Evolutionary conservation across 352 stramenopile genomes (phyloP), one percentile per base, ranked within the genome.

Genomic region (Globisporangium middletonii): DNA sequence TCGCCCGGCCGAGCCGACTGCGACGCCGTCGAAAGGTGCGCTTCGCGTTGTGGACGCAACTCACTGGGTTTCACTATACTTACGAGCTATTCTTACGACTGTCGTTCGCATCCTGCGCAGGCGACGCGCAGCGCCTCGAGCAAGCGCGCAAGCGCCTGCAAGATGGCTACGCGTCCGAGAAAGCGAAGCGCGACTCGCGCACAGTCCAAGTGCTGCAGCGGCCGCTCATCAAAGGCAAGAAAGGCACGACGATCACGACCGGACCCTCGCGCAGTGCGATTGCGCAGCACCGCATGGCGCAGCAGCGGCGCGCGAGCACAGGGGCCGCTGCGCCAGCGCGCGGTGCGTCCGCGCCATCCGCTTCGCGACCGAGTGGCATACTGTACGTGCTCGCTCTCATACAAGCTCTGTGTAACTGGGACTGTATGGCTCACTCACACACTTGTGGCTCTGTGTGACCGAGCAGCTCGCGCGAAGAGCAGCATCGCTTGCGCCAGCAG

Each of bases 111-210:
- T n/a, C n/a, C n/a, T n/a, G n/a, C n/a, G n/a, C 33, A 57, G 59
- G 57, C 1, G 65, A 88, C 19, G 59, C 72, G 38, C 75, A 77
- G 57, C 73, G 71, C 6, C 71, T 86, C n/a, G 84, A 91, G 58
- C 80, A 71, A 46, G 83, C 83, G 9, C 69, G 83, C 43, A 87
- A 88, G 62, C 75, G 74, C 2, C 55, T 95, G n/a, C 78, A 92
- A 60, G 67, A 89, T 50, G 73, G 77, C 8, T 95, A 95, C 49
- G 85, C 83, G 13, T 74, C 54, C 23, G 78, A 93, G 52, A 78
- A 75, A 48, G 79, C 79, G 47, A 86, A 89, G 58, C 72, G 70
- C 53, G 80, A 89, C 53, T 82, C 81, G 13, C 72, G 85, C 38
- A 90, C 79, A 0, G 75, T 92, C 7, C 81, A 92, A 47, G 80